Evolutionary conservation across 352 stramenopile species (phyloP), one percentile per base, ranked within the genome.

Genomic region (Pythium monospermum): DNA sequence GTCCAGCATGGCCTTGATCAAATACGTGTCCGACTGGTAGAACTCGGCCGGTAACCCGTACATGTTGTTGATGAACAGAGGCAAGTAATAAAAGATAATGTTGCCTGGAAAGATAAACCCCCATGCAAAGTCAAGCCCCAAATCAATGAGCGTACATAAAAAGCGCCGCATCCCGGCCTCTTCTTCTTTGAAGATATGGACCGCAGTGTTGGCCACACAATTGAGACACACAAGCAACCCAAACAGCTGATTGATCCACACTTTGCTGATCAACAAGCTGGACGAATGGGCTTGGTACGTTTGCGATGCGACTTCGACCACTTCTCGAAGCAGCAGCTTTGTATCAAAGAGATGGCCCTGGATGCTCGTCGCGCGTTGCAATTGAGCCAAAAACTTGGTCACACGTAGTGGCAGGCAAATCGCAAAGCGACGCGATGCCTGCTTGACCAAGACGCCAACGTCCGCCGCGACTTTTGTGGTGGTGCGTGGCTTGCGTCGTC

Each of bases 241-340:
- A 22, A 66, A 66, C 3, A 68, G 49, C 31, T 65, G 50, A 32
- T 68, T 73, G 5, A 68, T 66, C 65, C 65, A 70, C 41, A 50
- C 38, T 36, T 57, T 56, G n/a, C 60, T 61, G 16, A 69, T 51
- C 15, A 67, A 23, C 4, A 42, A 26, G n/a, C 64, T 69, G 3
- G 47, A 64, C 3, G 51, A 52, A 31, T 72, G 49, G 19, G 60
- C 47, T 21, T 72, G 64, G 38, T 72, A 69, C 10, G 56, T 60
- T 25, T 72, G 60, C 6, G 51, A 63, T 3, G 12, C 32, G 39
- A 72, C 58, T 38, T 72, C 64, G 8, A 54, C 23, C 3, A 66
- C 18, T 39, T 72, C 64, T 32, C 51, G 46, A 16, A 60, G 15
- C 2, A 67, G 30, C 28, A 72, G 26, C 28, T 59, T 46, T 3